A percentile compares a stretch with the other conserved stretches of the same genome.
phyloP scores from a whole-genome alignment of 225 moss, liverwort and hornwort genomes.

The Physcomitrellopsis africana region DNA sequence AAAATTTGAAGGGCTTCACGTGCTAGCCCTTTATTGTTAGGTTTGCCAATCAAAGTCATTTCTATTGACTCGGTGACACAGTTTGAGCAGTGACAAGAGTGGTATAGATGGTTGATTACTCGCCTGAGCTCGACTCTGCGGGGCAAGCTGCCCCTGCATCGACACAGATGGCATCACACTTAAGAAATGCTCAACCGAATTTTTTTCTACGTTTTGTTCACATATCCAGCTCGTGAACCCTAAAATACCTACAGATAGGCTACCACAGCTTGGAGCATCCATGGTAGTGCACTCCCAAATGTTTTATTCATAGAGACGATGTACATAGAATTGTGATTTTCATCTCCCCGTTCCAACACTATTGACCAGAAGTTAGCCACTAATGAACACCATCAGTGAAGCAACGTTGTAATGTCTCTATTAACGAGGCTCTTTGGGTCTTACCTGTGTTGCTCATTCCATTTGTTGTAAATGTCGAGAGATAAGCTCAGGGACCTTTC shows the following conservation, averaged over 20 bases:
- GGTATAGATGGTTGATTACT: neutral
- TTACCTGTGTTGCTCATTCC: slow-evolving; percentile 27
- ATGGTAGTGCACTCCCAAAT: no score
- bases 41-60: neutral
- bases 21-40: neutral
- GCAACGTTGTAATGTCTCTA: neutral
- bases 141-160: neutral
- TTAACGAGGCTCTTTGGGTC: slow-evolving; percentile 33
- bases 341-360: no score
- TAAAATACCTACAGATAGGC: no score
- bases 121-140: neutral
- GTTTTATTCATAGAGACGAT: no score
- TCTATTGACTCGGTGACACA: neutral
- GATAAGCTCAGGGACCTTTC: slow-evolving; percentile 16
- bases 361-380: neutral
- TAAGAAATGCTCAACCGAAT: neutral
- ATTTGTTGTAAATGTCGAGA: neutral
- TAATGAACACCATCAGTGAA: neutral
- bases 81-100: neutral
- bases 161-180: neutral
- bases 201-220: neutral
- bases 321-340: no score
- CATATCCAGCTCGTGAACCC: no score
- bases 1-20: neutral
- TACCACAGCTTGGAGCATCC: no score